Conservation (phyloP, 371 early-diverging fungal genomes). For the Entomophthora muscae region DNA sequence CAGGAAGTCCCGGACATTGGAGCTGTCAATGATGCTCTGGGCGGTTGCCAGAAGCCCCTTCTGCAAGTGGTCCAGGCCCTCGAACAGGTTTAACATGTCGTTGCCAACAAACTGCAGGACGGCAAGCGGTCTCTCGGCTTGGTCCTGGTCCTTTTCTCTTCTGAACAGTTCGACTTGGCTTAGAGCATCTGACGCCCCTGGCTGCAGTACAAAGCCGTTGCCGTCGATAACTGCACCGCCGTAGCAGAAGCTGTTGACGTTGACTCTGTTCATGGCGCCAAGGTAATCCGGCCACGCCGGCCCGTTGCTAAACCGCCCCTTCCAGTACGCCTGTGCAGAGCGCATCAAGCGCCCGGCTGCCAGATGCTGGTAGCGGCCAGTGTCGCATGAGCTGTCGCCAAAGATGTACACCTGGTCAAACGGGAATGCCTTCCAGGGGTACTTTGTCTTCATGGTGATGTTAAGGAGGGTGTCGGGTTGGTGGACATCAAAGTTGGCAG, state of each 20-base stretch:
- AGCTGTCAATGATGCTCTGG: not conserved
- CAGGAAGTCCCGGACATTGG: not conserved
- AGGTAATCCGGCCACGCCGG: constrained; percentile 15
- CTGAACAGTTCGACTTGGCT: not conserved
- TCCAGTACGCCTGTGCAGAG: constrained; percentile 7
- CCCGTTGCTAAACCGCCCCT: constrained; percentile 17
- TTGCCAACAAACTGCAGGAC: not conserved
- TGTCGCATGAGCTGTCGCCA: constrained; percentile 10
- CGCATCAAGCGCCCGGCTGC: no score
- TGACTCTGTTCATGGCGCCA: not conserved
- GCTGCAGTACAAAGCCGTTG: not conserved
- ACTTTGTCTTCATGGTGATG: no score
- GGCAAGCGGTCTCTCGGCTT: not conserved
- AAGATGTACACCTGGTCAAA: constrained; percentile 1
- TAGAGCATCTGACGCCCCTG: not conserved
- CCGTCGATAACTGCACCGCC: not conserved
- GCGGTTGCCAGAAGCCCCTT: not conserved
- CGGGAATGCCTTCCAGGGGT: no score
- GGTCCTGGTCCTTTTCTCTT: not conserved
- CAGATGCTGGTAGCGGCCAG: constrained; percentile 3
- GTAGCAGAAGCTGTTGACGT: not conserved
- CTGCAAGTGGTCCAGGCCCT: not conserved
- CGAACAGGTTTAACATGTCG: not conserved
- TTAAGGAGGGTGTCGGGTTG: no score
- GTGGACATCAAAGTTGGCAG: no score